Base-by-base conservation (phyloP, 345 rosid species). In the Dipteronia sinensis region DNA sequence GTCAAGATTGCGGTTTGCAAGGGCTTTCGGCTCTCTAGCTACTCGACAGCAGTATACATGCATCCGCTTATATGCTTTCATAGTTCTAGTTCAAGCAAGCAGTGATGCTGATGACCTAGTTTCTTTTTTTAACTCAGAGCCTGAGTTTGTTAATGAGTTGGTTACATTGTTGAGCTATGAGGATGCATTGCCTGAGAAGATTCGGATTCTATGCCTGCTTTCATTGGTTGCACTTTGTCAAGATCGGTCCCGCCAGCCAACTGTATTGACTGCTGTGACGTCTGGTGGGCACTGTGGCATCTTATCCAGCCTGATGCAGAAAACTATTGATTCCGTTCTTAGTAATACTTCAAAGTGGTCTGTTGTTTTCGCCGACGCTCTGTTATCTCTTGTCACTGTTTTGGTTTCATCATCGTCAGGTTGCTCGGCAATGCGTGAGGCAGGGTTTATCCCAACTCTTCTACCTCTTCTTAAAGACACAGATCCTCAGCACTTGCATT, bases 401-500 rank as follows among this genome's bases (percentile, higher is more conserved):
- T 79, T 95, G 89, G 99, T 90, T 73, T 90, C 99, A 69, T 91
- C 98, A 61, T 90, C 97, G 34, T 91, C 97, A 7, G 92, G 98
- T 71, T 93, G 99, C 78, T 90, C 98, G 10, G 98, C 98, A 62
- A 88, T 95, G 97, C 92, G 94, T 53, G 98, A 95, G 81, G 97
- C 97, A 61, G 99, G 97, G 66, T 91, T 95, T 81, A 92, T 95
- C 67, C 94, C 97, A 25, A 91, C 96, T 77, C 93, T 95, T 75
- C 80, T 95, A 77, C 99, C 97, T 82, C 93, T 95, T 76, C 92
- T 95, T 53, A 93, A 92, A 87, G 99, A 93, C 81, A 93, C 92
- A 76, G 92, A 95, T 82, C 93, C 92, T 31, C 98, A 91, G 81
- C 96, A 95, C 80, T 82, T 95, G 90, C 97, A 95, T 83, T 82